Evolutionary conservation across 1,284 basidiomycete genomes (phyloP).

Genomic region (Lentinula novae-zelandiae): DNA sequence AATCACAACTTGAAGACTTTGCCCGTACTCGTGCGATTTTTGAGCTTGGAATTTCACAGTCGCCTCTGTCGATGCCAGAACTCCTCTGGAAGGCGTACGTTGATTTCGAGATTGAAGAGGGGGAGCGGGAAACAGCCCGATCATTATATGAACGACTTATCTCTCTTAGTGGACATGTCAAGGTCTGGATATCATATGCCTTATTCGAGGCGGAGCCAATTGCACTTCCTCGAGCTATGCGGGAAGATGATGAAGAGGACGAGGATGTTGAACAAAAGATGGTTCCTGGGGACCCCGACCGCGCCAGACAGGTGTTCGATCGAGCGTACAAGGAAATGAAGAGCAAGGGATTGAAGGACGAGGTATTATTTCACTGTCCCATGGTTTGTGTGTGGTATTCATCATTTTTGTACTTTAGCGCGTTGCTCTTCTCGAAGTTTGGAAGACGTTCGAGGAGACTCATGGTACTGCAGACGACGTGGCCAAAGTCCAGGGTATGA

Average conservation of each 20-base stretch:
- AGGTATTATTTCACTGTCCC: slow-evolving; percentile 43
- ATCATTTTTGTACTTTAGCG: slow-evolving; percentile 46
- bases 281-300: slow-evolving; percentile 63
- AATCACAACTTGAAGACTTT: slow-evolving; percentile 89
- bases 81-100: slow-evolving; percentile 98
- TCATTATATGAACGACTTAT: slow-evolving; percentile 90
- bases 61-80: slow-evolving; percentile 96
- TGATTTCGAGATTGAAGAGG: slow-evolving; percentile 94
- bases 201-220: slow-evolving; percentile 72
- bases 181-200: slow-evolving; percentile 85
- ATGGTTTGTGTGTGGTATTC: not conserved
- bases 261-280: slow-evolving; percentile 60
- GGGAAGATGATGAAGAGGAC: slow-evolving; percentile 73
- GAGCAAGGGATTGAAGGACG: slow-evolving; percentile 77
- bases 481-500: slow-evolving; percentile 80
- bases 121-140: slow-evolving; percentile 83
- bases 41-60: slow-evolving; percentile 90
- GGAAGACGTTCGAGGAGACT: slow-evolving; percentile 87
- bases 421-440: slow-evolving; percentile 85
- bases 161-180: slow-evolving; percentile 88
- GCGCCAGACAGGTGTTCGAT: slow-evolving; percentile 79
- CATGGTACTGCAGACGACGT: slow-evolving; percentile 71
- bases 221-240: slow-evolving; percentile 57
- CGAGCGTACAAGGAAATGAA: slow-evolving; percentile 87
- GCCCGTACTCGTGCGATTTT: slow-evolving; percentile 92